A percentile compares a stretch with the other conserved stretches of the same genome.
Conservation (phyloP, 2,329 filamentous ascomycete genomes). For the Colletotrichum eremochloae region DNA sequence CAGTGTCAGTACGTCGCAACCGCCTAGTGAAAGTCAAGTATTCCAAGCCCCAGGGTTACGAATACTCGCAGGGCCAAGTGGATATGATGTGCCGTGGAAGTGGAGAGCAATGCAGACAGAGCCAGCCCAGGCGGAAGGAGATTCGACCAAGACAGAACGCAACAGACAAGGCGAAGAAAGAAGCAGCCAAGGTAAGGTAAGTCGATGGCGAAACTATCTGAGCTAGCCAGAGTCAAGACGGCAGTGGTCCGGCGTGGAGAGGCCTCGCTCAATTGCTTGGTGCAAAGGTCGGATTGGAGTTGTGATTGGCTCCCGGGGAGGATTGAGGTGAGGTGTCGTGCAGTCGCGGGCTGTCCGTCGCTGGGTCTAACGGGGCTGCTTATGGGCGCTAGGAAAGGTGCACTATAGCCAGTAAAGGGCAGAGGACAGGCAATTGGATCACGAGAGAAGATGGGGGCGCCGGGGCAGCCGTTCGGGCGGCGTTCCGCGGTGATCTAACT, state of each 20-base stretch:
- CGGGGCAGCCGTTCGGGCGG: constrained; percentile 35
- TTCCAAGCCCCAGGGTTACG: constrained; percentile 13
- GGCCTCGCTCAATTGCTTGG: constrained; percentile 24
- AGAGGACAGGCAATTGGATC: not conserved
- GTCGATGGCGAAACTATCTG: constrained; percentile 13
- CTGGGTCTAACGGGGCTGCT: constrained; percentile 35
- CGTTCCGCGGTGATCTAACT: constrained; percentile 41
- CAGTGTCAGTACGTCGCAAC: constrained; percentile 26
- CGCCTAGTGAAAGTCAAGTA: constrained; percentile 27
- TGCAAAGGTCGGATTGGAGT: constrained; percentile 11
- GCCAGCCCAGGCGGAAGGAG: constrained; percentile 6
- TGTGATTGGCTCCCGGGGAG: constrained; percentile 32
- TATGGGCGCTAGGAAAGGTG: constrained; percentile 33
- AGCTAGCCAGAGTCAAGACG: constrained; percentile 17
- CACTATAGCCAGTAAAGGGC: constrained; percentile 31
- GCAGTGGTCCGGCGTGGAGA: constrained; percentile 12
- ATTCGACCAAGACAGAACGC: constrained; percentile 10
- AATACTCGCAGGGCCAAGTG: constrained; percentile 27
- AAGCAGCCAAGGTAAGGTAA: not conserved
- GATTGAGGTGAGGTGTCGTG: constrained; percentile 39
- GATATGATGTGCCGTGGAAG: constrained; percentile 16
- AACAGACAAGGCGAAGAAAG: constrained; percentile 8
- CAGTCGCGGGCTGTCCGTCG: constrained; percentile 37
- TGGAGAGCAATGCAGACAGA: constrained; percentile 17
- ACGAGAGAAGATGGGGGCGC: constrained; percentile 16